These are phyloP conservation scores for Colletotrichum godetiae DNA, from an alignment of 2,329 filamentous ascomycete species.

Conservation along the genomic window DNA sequence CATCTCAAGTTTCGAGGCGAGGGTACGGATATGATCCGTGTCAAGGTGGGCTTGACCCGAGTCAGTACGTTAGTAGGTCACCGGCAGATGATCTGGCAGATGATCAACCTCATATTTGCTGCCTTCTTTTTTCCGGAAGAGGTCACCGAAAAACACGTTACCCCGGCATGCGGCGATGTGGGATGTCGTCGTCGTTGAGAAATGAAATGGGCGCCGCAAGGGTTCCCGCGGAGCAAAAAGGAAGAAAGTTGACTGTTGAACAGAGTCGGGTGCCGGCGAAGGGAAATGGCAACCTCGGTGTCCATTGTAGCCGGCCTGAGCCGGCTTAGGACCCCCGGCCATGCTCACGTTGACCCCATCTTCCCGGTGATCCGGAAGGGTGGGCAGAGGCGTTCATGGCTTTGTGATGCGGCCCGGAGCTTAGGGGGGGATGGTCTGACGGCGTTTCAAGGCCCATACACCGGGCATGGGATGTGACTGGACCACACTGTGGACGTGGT, in stretches of 20 bases:
- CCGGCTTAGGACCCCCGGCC: conserved; percentile 23
- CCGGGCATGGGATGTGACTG: conserved; percentile 12
- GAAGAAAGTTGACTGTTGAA: background rate
- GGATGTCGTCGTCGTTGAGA: too few relatives aligned
- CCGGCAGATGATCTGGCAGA: conserved; percentile 8
- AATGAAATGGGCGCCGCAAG: too few relatives aligned
- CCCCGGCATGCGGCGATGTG: too few relatives aligned
- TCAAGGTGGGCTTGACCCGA: background rate
- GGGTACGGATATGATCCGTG: background rate
- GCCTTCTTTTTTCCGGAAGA: background rate
- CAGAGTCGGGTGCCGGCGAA: background rate
- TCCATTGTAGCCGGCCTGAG: background rate
- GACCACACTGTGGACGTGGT: background rate
- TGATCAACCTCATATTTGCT: background rate
- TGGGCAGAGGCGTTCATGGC: conserved; percentile 11
- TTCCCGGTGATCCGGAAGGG: conserved; percentile 15
- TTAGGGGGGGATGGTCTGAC: conserved; percentile 23
- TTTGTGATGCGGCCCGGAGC: conserved; percentile 22
- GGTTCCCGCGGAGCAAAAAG: too few relatives aligned
- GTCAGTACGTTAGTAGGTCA: conserved; percentile 17
- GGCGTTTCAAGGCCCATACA: conserved; percentile 24
- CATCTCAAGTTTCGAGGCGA: conserved; percentile 15
- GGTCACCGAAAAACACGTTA: background rate
- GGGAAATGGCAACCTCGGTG: background rate
- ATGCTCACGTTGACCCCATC: background rate